Evolutionary conservation across 257 asterid species (phyloP).

Genomic region (Plantago major): DNA sequence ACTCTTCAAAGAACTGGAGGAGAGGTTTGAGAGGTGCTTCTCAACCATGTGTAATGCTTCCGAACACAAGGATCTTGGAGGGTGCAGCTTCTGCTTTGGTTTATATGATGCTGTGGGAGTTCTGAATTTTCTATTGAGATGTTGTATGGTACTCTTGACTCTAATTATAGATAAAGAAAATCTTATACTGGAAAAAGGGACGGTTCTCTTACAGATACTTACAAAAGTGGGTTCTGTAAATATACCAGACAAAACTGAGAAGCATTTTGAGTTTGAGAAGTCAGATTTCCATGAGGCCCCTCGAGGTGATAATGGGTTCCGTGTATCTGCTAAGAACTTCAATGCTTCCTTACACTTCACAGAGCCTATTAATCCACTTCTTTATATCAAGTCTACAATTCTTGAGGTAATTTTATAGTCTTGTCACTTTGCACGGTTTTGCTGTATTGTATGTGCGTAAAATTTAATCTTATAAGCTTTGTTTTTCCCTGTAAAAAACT

Average conservation of each 20-base stretch:
- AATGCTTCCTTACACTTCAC: slow-evolving; percentile 55
- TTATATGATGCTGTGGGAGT: slow-evolving; percentile 36
- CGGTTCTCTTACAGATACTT: slow-evolving; percentile 42
- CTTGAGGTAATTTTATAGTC: slow-evolving; percentile 60
- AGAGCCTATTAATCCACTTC: slow-evolving; percentile 53
- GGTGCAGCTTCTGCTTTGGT: slow-evolving; percentile 23
- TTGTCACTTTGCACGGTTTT: slow-evolving; percentile 6
- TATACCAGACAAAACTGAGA: slow-evolving; percentile 24
- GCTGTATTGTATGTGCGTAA: slow-evolving; percentile 6
- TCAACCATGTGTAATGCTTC: slow-evolving; percentile 27
- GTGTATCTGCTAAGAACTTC: slow-evolving; percentile 50
- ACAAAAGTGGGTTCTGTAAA: slow-evolving; percentile 33
- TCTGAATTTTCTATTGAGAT: slow-evolving; percentile 53
- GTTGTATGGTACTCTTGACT: slow-evolving; percentile 55
- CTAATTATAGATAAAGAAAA: slow-evolving; percentile 33
- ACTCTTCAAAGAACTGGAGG: slow-evolving; percentile 46
- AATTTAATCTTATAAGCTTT: too few relatives aligned
- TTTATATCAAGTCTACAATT: slow-evolving; percentile 38
- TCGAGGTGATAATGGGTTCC: slow-evolving; percentile 31
- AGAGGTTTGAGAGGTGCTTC: slow-evolving; percentile 39
- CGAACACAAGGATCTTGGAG: slow-evolving; percentile 28
- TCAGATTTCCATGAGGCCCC: slow-evolving; percentile 39
- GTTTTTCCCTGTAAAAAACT: too few relatives aligned
- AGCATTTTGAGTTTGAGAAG: slow-evolving; percentile 38
- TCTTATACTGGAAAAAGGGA: slow-evolving; percentile 45